phyloP scores from a whole-genome alignment of 1,139 yeast genomes.

The Suhomyces panamericanus region DNA sequence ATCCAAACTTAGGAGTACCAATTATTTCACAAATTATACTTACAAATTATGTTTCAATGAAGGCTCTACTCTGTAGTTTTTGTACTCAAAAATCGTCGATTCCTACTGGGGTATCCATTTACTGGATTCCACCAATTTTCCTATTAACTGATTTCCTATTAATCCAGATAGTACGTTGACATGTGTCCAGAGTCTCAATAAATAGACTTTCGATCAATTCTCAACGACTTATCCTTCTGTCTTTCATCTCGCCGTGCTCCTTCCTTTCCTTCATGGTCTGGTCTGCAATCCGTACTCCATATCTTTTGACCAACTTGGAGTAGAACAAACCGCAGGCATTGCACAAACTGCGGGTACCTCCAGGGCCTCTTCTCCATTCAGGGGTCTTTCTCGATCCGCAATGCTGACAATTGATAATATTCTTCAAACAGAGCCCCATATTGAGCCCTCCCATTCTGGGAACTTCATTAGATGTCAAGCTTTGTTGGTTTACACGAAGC shows the following conservation, averaged over 20 bases:
- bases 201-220: too few relatives aligned
- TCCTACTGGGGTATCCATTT: too few relatives aligned
- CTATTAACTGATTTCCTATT: too few relatives aligned
- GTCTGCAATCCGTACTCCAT: constrained; percentile 28
- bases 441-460: constrained; percentile 11
- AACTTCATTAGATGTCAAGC: neutral
- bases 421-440: constrained; percentile 6
- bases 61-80: too few relatives aligned
- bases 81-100: too few relatives aligned
- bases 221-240: constrained; percentile 9
- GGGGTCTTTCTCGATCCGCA: constrained; percentile 34
- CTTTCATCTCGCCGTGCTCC: constrained; percentile 11
- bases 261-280: constrained; percentile 26
- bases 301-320: constrained; percentile 32
- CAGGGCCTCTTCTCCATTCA: constrained; percentile 50
- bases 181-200: too few relatives aligned
- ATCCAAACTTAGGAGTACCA: too few relatives aligned
- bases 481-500: neutral
- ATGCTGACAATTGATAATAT: constrained; percentile 14
- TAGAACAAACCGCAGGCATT: constrained; percentile 50
- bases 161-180: too few relatives aligned
- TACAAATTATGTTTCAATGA: too few relatives aligned
- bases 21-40: too few relatives aligned
- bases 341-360: constrained; percentile 44
- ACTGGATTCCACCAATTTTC: neutral